These are phyloP conservation scores for Fusarium sp. DNA, from an alignment of 2,329 filamentous ascomycete genomes.

Conservation along the genomic window DNA sequence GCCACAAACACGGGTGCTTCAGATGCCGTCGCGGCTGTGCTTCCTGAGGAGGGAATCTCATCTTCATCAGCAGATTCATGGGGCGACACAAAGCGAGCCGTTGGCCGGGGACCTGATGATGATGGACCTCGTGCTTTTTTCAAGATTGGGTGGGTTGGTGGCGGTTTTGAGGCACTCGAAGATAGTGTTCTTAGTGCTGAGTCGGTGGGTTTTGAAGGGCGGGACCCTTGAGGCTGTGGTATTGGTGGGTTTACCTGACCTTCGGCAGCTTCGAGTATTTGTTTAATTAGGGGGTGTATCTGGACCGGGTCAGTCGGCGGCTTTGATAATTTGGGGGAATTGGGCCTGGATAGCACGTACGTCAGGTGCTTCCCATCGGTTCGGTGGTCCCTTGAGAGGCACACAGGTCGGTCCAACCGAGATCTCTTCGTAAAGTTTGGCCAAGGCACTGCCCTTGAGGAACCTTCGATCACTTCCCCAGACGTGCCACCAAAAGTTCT, in stretches of 20 bases:
- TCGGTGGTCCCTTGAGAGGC: conserved; percentile 65
- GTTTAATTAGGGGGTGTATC: conserved; percentile 49
- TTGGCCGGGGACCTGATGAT: conserved; percentile 66
- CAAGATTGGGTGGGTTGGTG: conserved; percentile 68
- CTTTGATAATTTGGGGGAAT: background rate
- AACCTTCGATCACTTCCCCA: conserved; percentile 69
- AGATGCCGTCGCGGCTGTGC: conserved; percentile 52
- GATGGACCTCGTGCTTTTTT: conserved; percentile 70
- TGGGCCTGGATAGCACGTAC: conserved; percentile 53
- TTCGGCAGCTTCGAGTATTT: conserved; percentile 47
- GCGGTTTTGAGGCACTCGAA: conserved; percentile 60
- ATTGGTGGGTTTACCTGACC: conserved; percentile 32
- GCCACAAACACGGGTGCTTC: conserved; percentile 49
- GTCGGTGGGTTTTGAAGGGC: conserved; percentile 42
- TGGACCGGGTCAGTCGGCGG: conserved; percentile 38
- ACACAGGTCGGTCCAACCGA: conserved; percentile 70
- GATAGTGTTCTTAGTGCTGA: conserved; percentile 50
- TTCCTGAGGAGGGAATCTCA: conserved; percentile 58
- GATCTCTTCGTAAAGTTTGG: conserved; percentile 69
- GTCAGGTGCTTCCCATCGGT: conserved; percentile 65
- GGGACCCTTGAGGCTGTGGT: conserved; percentile 31
- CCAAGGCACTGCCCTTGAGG: conserved; percentile 66
- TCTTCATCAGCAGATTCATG: conserved; percentile 62
- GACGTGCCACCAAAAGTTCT: conserved; percentile 77
- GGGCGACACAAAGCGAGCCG: conserved; percentile 71